These are phyloP conservation scores for Cerrena zonata DNA, from an alignment of 1,284 basidiomycete species.

Conservation along the genomic window DNA sequence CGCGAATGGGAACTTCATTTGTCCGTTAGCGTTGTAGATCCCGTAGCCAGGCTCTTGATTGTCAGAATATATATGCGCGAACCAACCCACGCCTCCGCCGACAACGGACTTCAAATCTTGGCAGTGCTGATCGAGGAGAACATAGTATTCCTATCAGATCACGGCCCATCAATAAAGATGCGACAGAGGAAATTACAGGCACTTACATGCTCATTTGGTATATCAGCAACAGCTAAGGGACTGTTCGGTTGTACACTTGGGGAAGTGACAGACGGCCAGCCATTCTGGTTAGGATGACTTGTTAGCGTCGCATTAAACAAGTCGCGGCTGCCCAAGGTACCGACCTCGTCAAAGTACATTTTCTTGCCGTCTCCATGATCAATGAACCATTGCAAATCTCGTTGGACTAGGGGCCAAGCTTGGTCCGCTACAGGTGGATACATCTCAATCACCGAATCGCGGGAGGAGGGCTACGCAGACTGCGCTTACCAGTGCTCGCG, in stretches of 20 bases:
- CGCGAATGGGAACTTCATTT: slow-evolving; percentile 50
- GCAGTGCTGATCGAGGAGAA: slow-evolving; percentile 62
- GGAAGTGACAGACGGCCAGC: slow-evolving; percentile 65
- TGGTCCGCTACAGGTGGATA: slow-evolving; percentile 34
- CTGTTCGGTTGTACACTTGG: slow-evolving; percentile 55
- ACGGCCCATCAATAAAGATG: not conserved
- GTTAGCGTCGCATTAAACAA: not conserved
- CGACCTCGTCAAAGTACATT: slow-evolving; percentile 63
- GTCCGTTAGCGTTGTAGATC: slow-evolving; percentile 44
- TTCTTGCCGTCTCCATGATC: slow-evolving; percentile 59
- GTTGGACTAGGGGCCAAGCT: slow-evolving; percentile 57
- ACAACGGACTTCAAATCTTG: slow-evolving; percentile 50
- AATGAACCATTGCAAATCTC: slow-evolving; percentile 61
- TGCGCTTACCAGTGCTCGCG: slow-evolving; percentile 54
- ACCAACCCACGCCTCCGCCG: slow-evolving; percentile 71
- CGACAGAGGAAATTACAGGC: not conserved
- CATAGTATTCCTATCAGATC: slow-evolving; percentile 47
- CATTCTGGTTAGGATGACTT: slow-evolving; percentile 42
- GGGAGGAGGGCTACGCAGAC: not conserved
- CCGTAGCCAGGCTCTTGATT: slow-evolving; percentile 62
- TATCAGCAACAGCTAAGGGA: slow-evolving; percentile 44
- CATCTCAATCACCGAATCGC: not conserved
- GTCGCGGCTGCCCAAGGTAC: not conserved
- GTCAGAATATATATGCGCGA: slow-evolving; percentile 72
- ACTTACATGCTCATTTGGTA: slow-evolving; percentile 52